Conservation (phyloP, 2,329 filamentous ascomycete genomes). For the Colletotrichum somersetense region DNA sequence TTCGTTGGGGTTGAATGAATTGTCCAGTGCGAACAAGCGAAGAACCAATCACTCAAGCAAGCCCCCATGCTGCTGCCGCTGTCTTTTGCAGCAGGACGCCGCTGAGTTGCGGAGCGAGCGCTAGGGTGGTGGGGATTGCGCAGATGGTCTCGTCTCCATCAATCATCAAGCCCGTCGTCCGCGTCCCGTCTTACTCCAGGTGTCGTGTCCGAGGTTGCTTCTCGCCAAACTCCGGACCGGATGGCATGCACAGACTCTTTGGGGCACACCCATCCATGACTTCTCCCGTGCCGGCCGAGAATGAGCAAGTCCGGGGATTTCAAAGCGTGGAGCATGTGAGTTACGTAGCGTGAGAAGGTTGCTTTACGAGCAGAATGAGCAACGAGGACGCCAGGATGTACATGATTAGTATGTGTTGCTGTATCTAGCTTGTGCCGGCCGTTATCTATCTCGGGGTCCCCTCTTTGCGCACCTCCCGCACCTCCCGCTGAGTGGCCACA, state of each 20-base stretch:
- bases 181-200: conserved; percentile 29
- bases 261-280: conserved; percentile 13
- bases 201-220: conserved; percentile 32
- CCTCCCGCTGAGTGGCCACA: conserved; percentile 17
- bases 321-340: conserved; percentile 22
- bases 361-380: not conserved
- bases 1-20: conserved; percentile 33
- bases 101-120: conserved; percentile 29
- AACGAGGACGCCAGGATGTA: conserved; percentile 9
- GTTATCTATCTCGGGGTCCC: conserved; percentile 31
- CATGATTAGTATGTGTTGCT: conserved; percentile 7
- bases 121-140: conserved; percentile 36
- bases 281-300: conserved; percentile 31
- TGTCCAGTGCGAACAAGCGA: conserved; percentile 33
- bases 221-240: conserved; percentile 32
- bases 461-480: conserved; percentile 14
- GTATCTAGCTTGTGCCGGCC: conserved; percentile 33
- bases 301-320: not conserved
- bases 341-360: not conserved
- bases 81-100: conserved; percentile 12
- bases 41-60: conserved; percentile 19
- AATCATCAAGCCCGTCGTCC: conserved; percentile 34
- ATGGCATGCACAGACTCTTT: conserved; percentile 24
- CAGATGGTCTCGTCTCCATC: conserved; percentile 38
- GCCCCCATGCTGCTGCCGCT: conserved; percentile 31